phyloP scores from a whole-genome alignment of 2,329 filamentous ascomycete species.

The Colletotrichum caudatum region DNA sequence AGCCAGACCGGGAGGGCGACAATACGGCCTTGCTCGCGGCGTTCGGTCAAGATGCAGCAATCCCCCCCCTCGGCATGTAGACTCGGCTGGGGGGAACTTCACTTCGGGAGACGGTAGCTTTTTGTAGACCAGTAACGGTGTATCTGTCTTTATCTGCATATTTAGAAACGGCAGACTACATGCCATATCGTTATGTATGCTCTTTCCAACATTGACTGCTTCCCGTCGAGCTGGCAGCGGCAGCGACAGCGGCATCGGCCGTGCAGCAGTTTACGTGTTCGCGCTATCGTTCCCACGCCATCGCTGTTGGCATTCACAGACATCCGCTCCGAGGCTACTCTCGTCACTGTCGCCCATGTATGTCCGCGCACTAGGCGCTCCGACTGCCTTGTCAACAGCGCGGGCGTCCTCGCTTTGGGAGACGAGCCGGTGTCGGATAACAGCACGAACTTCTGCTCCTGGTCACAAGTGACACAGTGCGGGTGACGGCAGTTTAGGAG shows the following conservation, averaged over 20 bases:
- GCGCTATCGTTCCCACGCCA: not conserved
- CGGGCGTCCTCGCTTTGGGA: too few relatives aligned
- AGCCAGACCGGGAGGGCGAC: not conserved
- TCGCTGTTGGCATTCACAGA: not conserved
- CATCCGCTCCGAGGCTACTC: not conserved
- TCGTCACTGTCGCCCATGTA: not conserved
- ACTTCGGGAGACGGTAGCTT: not conserved
- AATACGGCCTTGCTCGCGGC: too few relatives aligned
- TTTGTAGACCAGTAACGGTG: not conserved
- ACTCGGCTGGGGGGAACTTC: too few relatives aligned
- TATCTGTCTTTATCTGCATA: not conserved
- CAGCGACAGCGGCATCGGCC: not conserved
- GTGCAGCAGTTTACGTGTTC: not conserved
- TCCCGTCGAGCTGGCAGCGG: not conserved
- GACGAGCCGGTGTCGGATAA: too few relatives aligned
- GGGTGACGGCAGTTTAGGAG: not conserved
- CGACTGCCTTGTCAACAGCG: not conserved
- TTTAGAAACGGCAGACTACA: not conserved
- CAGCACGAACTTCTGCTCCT: too few relatives aligned
- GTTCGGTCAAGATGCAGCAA: not conserved
- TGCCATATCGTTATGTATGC: not conserved
- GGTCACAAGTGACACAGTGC: not conserved
- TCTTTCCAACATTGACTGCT: not conserved
- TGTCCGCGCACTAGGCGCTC: not conserved
- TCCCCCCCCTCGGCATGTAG: too few relatives aligned